Evolutionary conservation across 2,329 filamentous ascomycete species (phyloP), one percentile per base, ranked within the genome.

Genomic region (Fusarium nisikadoi): DNA sequence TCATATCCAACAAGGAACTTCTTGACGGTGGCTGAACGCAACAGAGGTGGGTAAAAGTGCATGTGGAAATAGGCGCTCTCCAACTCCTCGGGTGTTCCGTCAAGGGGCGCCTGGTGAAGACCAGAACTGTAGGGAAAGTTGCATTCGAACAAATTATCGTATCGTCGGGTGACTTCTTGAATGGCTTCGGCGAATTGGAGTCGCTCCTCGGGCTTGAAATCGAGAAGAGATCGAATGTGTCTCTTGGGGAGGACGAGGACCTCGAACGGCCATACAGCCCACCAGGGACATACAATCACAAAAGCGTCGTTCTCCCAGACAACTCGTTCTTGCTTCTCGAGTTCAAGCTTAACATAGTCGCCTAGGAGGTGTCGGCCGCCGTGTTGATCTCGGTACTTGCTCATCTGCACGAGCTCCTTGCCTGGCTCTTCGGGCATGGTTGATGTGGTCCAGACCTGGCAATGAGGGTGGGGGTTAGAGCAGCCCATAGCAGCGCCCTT

Each of bases 1-100:
- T 99, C 96, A 80, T 97, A 98, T 1, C 96, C 96, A 38, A 99
- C 96, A 57, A 98, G 83, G 83, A 98, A 99, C 84, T 99, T 99
- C 75, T 93, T 91, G 50, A 99, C 95, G 0, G 94, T 97, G 5
- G 96, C 95, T 50, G 94, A 97, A 62, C 96, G 91, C 72, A 99
- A 86, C 50, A 99, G 86, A 17, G 96, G 96, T 45, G 96, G 96
- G 81, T 98, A 98, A 82, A 99, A 99, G 84, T 99, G 96, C 85
- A 99, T 92, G 82, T 99, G 96, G 79, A 99, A 91, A 82, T 97
- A 95, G 74, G 93, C 94, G 68, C 91, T 91, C 76, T 97, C 93
- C 59, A 95, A 89, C 81, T 98, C 95, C 69, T 97, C 94, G 2
- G 90, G 87, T 1, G 89, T 92, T 27, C 94, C 94, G 31, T 92